Base-by-base conservation (phyloP, 2,329 filamentous ascomycete genomes). In the Penicillium sclerotigenum region DNA sequence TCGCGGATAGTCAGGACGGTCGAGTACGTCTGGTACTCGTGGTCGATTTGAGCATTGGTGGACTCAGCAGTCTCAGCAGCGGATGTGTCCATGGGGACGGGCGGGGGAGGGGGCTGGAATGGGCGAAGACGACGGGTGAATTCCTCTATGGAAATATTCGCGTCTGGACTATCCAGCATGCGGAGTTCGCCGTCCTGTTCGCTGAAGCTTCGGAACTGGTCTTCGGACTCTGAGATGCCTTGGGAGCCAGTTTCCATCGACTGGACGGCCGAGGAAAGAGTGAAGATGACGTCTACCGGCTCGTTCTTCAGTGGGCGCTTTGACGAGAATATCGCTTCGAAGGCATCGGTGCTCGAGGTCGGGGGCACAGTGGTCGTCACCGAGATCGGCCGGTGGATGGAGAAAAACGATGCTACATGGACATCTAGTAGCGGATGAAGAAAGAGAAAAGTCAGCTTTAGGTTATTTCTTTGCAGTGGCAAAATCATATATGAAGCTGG, bases 361-460 rank as follows among this genome's bases (percentile, higher is more conserved):
- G 84, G 86, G 54, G 89, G 94, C 69, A 96, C 87, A 64, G 88
- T 87, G 66, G 87, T 87, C 47, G 87, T 91, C 63, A 97, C 85
- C 53, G 91, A 96, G 69, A 99, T 93, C 43, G 94, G 94, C 59
- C 94, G 87, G 77, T 99, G 91, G 63, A 96, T 88, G 60, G 92
- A 95, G 80, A 97, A 97, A 81, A 99, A 97, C 58, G 88, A 88
- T 8, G 93, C 94, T 43, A 96, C 81, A 61, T 89, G 87, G 59
- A 97, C 83, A 69, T 95, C 94, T 97, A 63, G 13, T 28, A 14
- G 47, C 10, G 20, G n/a, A 38, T 28, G 24, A 22, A 33, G 47
- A 37, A 49, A 47, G 28, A 45, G 47, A 49, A 45, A 40, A 47
- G 50, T 58, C 49, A 59, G 48, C n/a, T 33, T 52, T 22, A 1